Base-by-base conservation (phyloP, 2,329 filamentous ascomycete genomes). In the Penicillium sp. region DNA sequence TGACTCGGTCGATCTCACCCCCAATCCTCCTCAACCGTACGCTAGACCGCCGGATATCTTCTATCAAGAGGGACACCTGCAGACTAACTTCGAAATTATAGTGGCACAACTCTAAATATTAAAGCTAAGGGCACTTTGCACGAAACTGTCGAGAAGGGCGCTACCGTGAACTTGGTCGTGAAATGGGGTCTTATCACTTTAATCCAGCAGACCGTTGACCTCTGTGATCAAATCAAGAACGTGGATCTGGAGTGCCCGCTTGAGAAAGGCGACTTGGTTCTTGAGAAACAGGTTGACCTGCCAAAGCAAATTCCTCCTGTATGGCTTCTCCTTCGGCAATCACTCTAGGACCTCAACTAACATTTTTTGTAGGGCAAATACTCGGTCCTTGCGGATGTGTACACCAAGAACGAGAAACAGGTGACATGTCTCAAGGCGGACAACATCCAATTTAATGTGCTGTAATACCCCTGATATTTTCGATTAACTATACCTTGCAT, bases 101-200 rank as follows among this genome's bases (percentile, higher is more conserved):
- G 92, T 60, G 92, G 90, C 55, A 52, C 79, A 54, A 77, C 76
- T 13, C 80, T 98, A 37, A 72, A 74, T 42, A 94, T 98, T 70
- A 78, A 79, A 48, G 92, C 89, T 31, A 73, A 69, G 20, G 92
- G 90, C 40, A 77, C 70, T n/a, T 76, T 96, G 48, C 75, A 74
- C 52, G 68, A 93, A 57, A 67, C 74, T 35, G 80, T 98, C 48
- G 76, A 80, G 38, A 63, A 87, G 41, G 90, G 87, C 41, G 86
- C 90, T 43, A 86, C 85, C 55, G 83, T 95, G 46, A 73, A 82
- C 32, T 65, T 98, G 27, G 76, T 81, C 51, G 90, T 98, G 68
- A 95, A 95, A 70, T 95, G 94, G 65, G 90, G 90, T 44, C 74
- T 95, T 50, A 95, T 98, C 65, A 85, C 80, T 38, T 77, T 98